phyloP scores from a whole-genome alignment of 176 grass and related monocot species.

The Oryza australiensis region DNA sequence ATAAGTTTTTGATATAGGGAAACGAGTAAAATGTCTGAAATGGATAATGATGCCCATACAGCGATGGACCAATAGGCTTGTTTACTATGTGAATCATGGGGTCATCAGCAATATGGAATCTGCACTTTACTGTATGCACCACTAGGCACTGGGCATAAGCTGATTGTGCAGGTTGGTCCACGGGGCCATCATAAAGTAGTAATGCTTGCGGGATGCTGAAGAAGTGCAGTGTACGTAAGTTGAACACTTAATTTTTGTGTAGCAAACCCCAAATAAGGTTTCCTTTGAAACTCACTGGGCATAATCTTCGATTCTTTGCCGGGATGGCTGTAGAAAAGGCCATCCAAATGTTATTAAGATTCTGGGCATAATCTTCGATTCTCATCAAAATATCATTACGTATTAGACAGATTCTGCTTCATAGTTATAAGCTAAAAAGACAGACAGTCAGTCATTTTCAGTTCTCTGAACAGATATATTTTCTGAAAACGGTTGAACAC shows the following conservation, averaged over 20 bases:
- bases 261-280: not conserved
- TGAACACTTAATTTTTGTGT: constrained; percentile 15
- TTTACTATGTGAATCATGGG: constrained; percentile 28
- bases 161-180: constrained; percentile 14
- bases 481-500: not conserved
- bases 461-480: not conserved
- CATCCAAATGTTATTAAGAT: too few relatives aligned
- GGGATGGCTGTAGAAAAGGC: too few relatives aligned
- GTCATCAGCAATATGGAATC: constrained; percentile 11
- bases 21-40: constrained; percentile 4
- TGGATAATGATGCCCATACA: not conserved
- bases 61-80: not conserved
- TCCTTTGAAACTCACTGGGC: not conserved
- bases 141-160: constrained; percentile 14
- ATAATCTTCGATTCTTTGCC: not conserved
- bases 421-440: constrained; percentile 1
- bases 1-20: constrained; percentile 7
- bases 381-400: constrained; percentile 17
- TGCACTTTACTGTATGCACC: constrained; percentile 5
- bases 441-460: not conserved
- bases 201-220: constrained; percentile 27
- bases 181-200: not conserved
- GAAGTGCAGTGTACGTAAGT: not conserved
- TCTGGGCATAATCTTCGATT: not conserved
- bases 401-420: constrained; percentile 13